phyloP scores from a whole-genome alignment of 2,329 filamentous ascomycete genomes.

The Fonsecaea nubica region DNA sequence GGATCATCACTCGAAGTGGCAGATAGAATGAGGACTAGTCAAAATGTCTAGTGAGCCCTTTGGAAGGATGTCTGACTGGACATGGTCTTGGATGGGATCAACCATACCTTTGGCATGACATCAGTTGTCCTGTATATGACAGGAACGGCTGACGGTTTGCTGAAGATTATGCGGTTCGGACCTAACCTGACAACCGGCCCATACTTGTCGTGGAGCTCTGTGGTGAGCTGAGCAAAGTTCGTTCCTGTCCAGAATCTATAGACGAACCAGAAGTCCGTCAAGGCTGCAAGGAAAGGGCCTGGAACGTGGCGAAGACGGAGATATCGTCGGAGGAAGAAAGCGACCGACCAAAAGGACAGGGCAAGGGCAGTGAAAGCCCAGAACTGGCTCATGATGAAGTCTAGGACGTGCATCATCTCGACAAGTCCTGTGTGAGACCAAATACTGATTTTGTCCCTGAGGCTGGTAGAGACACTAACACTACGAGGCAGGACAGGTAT shows the following conservation, averaged over 20 bases:
- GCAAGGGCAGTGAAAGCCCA: constrained; percentile 12
- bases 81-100: background rate
- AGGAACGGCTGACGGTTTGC: constrained; percentile 24
- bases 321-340: constrained; percentile 11
- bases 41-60: background rate
- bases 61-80: background rate
- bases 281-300: constrained; percentile 70
- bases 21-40: constrained; percentile 21
- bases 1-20: constrained; percentile 15
- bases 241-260: constrained; percentile 16
- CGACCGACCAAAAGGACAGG: background rate
- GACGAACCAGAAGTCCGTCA: constrained; percentile 78
- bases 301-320: constrained; percentile 50
- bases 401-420: background rate
- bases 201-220: constrained; percentile 28
- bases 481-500: background rate
- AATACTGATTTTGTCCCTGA: background rate
- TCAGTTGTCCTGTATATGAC: constrained; percentile 29
- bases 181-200: constrained; percentile 29
- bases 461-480: background rate
- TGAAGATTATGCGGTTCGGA: constrained; percentile 30
- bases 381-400: constrained; percentile 2
- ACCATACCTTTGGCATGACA: constrained; percentile 26
- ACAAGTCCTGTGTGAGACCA: background rate
- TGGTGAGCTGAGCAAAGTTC: constrained; percentile 13